Evolutionary conservation across 2,329 filamentous ascomycete genomes (phyloP).

Genomic region (Xylariaceae sp.): DNA sequence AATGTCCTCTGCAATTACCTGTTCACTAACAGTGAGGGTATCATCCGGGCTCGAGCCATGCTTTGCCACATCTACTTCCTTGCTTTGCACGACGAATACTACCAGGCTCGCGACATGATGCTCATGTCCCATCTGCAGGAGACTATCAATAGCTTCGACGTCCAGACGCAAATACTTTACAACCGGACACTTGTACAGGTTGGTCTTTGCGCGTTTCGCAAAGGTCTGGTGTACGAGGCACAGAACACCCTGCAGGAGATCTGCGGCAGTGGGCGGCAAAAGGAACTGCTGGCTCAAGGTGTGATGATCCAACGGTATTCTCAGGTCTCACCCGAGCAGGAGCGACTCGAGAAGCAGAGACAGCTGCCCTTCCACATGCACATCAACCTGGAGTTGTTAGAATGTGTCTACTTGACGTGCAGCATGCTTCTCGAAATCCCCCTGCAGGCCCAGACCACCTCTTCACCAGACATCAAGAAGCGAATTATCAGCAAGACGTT

Average conservation of each 20-base stretch:
- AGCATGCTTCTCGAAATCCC: slow-evolving; percentile 99
- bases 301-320: slow-evolving; percentile 97
- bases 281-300: slow-evolving; percentile 94
- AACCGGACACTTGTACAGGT: slow-evolving; percentile 97
- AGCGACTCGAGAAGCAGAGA: slow-evolving; percentile 91
- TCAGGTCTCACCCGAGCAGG: slow-evolving; percentile 94
- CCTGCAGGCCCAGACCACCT: slow-evolving; percentile 91
- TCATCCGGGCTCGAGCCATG: slow-evolving; percentile 94
- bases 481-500: slow-evolving; percentile 99
- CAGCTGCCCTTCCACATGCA: slow-evolving; percentile 99
- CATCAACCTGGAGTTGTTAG: slow-evolving; percentile 96
- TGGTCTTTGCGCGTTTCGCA: slow-evolving; percentile 95
- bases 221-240: slow-evolving; percentile 92
- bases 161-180: slow-evolving; percentile 96
- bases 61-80: slow-evolving; percentile 98
- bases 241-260: slow-evolving; percentile 98
- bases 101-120: slow-evolving; percentile 97
- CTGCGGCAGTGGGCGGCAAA: slow-evolving; percentile 93
- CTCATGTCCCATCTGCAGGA: slow-evolving; percentile 99
- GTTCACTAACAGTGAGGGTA: slow-evolving; percentile 89
- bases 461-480: slow-evolving; percentile 94
- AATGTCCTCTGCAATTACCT: slow-evolving; percentile 90
- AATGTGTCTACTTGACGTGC: slow-evolving; percentile 97
- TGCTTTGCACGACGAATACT: slow-evolving; percentile 95
- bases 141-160: slow-evolving; percentile 92